A percentile compares a stretch with the other conserved stretches of the same genome.
Evolutionary conservation across 495 filamentous ascomycete genomes (phyloP).

Genomic region (Chaetomidium leptoderma): DNA sequence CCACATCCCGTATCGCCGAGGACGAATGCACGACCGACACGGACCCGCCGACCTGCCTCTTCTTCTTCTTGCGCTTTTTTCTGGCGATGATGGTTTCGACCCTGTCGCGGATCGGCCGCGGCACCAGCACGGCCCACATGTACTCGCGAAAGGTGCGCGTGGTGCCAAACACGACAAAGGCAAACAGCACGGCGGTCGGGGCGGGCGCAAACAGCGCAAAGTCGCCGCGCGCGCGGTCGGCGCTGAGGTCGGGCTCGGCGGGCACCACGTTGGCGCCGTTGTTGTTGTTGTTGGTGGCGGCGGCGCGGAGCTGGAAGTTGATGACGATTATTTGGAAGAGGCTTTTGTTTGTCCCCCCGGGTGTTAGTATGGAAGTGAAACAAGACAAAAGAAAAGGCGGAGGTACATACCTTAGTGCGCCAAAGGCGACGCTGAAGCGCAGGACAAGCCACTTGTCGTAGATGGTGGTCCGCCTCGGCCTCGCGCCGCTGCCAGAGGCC

Average conservation of each 20-base stretch:
- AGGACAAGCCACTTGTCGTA: conserved; percentile 47
- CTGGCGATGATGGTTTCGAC: conserved; percentile 5
- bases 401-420: conserved; percentile 34
- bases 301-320: conserved; percentile 39
- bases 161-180: conserved; percentile 43
- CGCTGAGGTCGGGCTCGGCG: conserved; percentile 33
- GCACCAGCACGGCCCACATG: conserved; percentile 16
- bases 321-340: conserved; percentile 43
- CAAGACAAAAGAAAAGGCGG: neutral
- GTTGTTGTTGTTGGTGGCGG: conserved; percentile 31
- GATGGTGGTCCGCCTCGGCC: conserved; percentile 23
- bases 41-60: neutral
- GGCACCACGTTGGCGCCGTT: too few species aligned
- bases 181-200: conserved; percentile 37
- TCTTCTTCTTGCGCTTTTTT: neutral
- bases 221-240: conserved; percentile 34
- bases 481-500: neutral
- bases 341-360: neutral
- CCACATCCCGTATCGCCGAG: neutral
- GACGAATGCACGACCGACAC: neutral
- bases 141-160: conserved; percentile 37
- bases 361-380: neutral
- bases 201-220: conserved; percentile 44
- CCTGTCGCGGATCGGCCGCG: conserved; percentile 10
- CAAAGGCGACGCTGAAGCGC: conserved; percentile 45